A percentile compares a stretch with the other conserved stretches of the same genome.
phyloP scores from a whole-genome alignment of 345 rosid species.

The Limnanthes douglasii region DNA sequence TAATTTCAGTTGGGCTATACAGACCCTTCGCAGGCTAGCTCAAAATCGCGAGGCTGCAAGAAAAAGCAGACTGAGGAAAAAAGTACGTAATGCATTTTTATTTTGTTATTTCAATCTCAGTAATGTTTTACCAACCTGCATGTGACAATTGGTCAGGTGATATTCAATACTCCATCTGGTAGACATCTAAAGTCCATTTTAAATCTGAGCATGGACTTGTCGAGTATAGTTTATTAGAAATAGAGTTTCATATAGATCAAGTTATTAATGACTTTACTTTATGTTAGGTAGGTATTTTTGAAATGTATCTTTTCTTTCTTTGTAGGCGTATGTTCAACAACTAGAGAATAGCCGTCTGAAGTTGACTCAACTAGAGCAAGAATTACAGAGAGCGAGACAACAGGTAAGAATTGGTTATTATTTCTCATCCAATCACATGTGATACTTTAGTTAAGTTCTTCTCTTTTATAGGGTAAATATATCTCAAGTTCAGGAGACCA shows the following conservation, averaged over 20 bases:
- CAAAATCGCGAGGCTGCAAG: slow-evolving; percentile 99
- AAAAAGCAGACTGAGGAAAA: slow-evolving; percentile 90
- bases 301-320: slow-evolving; percentile 5
- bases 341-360: slow-evolving; percentile 94
- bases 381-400: slow-evolving; percentile 94
- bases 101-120: background rate
- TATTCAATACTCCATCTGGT: no score
- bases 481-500: slow-evolving; percentile 96
- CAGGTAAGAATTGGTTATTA: slow-evolving; percentile 39
- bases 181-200: no score
- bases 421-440: slow-evolving; percentile 2
- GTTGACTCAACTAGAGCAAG: slow-evolving; percentile 94
- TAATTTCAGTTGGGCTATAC: slow-evolving; percentile 15
- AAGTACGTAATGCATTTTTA: slow-evolving; percentile 24
- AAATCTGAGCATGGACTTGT: no score
- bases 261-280: background rate
- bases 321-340: slow-evolving; percentile 94
- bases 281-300: background rate
- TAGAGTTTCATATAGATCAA: no score
- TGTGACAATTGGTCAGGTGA: no score
- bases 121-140: no score
- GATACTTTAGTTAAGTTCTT: background rate
- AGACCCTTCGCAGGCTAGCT: slow-evolving; percentile 95
- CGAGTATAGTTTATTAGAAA: no score
- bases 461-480: slow-evolving; percentile 58